These are phyloP conservation scores for Leccinum longicurvipes DNA, from an alignment of 768 basidiomycete genomes.

Conservation along the genomic window DNA sequence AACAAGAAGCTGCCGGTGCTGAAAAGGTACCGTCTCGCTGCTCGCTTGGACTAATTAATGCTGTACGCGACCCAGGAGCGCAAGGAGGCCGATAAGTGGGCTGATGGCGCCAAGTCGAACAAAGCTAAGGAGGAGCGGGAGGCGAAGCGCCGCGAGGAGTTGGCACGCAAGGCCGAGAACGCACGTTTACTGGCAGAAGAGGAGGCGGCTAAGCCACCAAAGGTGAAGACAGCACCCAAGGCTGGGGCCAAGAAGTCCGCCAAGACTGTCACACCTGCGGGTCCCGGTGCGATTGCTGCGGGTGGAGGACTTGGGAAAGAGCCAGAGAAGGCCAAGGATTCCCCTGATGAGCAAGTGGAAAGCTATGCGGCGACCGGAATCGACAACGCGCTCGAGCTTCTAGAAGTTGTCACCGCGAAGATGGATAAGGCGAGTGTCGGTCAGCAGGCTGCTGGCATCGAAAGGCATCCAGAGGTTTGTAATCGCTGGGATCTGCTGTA, in stretches of 20 bases:
- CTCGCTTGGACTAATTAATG: conserved; percentile 1
- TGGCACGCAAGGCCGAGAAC: conserved; percentile 83
- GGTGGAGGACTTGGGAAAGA: conserved; percentile 46
- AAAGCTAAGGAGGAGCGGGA: conserved; percentile 74
- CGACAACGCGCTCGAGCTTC: conserved; percentile 84
- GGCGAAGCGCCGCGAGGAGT: conserved; percentile 75
- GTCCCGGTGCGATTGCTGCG: conserved; percentile 82
- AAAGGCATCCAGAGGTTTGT: conserved; percentile 88
- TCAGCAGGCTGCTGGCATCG: conserved; percentile 79
- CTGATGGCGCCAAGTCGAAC: conserved; percentile 59
- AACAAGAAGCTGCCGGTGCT: conserved; percentile 55
- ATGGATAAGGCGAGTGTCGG: conserved; percentile 92
- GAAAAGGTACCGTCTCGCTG: conserved; percentile 48
- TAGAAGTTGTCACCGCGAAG: conserved; percentile 88
- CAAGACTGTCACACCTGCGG: conserved; percentile 60
- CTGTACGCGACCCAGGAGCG: conserved; percentile 48
- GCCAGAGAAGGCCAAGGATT: conserved; percentile 23
- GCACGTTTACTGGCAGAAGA: conserved; percentile 87
- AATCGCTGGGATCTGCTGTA: not conserved
- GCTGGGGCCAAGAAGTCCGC: conserved; percentile 54
- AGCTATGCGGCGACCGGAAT: conserved; percentile 83
- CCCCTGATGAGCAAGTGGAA: conserved; percentile 47
- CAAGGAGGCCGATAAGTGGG: conserved; percentile 68
- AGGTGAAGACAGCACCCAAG: conserved; percentile 64
- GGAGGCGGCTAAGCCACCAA: conserved; percentile 58